Evolutionary conservation across 352 stramenopile genomes (phyloP), one percentile per base, ranked within the genome.

Genomic region (Globisporangium cylindrosporum): DNA sequence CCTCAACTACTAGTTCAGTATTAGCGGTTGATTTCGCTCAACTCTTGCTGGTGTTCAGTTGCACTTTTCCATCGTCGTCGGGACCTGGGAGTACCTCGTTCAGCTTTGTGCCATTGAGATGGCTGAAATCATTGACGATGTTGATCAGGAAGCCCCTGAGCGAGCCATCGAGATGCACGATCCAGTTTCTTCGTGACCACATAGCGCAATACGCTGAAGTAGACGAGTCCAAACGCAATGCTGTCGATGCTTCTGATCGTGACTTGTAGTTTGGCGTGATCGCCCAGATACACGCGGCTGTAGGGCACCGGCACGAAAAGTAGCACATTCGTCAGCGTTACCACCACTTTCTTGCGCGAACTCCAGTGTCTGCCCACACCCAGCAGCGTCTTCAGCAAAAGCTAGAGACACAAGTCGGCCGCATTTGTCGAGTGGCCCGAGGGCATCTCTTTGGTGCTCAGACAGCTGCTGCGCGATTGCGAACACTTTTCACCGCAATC

Each of bases 261-360:
- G 36, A 83, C 74, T 64, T 89, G 81, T 48, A 87, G 61, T 18
- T 59, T 49, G 38, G 78, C 82, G 75, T 89, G 81, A 67, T 89
- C 81, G 41, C 81, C 81, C 51, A 89, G 56, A 64, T 89, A 86
- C 62, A 87, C 59, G 68, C 81, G 81, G 57, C 78, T 86, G 73
- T 84, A 89, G 1, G 81, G 81, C 8, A 87, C 78, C 0, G 78
- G 77, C 18, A 76, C 71, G 25, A 89, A 81, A 29, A 89, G 59
- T 22, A 79, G 59, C 12, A 77, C 9, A 25, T 54, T 57, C 0
- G 54, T 62, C 15, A 65, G 29, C 24, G 25, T 27, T 27, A 65
- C 68, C 14, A 56, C n/a, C 4, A 49, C 49, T 51, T 82, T 75
- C 18, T 60, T 70, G 20, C 29, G 20, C 8, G 32, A n/a, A 9